Evolutionary conservation across 129 eudicot genomes (phyloP).

Genomic region (Saussurea involucrata): DNA sequence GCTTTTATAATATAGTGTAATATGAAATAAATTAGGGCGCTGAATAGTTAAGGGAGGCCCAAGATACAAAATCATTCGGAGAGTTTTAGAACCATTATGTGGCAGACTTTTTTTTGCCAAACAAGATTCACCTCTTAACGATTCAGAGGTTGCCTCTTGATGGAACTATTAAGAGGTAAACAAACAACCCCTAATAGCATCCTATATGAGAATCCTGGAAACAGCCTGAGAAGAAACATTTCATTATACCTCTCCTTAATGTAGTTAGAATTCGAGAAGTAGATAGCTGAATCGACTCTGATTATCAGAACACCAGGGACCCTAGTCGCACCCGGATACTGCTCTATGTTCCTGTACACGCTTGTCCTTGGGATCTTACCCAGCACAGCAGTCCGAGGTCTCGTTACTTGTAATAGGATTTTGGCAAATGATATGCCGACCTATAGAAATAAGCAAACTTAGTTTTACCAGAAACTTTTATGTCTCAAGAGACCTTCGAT

Average conservation of each 20-base stretch:
- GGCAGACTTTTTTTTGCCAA: no score
- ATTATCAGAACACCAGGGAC: conserved; percentile 63
- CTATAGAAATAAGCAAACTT: conserved; percentile 20
- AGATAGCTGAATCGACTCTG: conserved; percentile 70
- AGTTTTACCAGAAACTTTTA: not conserved
- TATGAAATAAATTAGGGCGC: no score
- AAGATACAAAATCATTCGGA: no score
- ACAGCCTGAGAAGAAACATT: not conserved
- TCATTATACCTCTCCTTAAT: conserved; percentile 54
- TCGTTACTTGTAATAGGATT: conserved; percentile 70
- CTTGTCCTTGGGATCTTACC: conserved; percentile 67
- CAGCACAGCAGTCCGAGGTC: conserved; percentile 67
- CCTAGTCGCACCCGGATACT: conserved; percentile 60
- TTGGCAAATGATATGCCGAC: conserved; percentile 67
- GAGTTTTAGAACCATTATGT: no score
- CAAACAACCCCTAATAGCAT: no score
- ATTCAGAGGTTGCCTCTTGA: no score
- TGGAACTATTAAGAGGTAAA: no score
- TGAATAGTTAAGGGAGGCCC: no score
- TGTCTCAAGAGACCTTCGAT: not conserved
- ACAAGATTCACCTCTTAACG: no score
- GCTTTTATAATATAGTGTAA: no score
- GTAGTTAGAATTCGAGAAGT: conserved; percentile 72
- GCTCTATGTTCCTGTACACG: conserved; percentile 61
- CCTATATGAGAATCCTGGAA: not conserved